Evolutionary conservation across 106 monocot genomes (phyloP).

Genomic region (Apostasia shenzhenica): DNA sequence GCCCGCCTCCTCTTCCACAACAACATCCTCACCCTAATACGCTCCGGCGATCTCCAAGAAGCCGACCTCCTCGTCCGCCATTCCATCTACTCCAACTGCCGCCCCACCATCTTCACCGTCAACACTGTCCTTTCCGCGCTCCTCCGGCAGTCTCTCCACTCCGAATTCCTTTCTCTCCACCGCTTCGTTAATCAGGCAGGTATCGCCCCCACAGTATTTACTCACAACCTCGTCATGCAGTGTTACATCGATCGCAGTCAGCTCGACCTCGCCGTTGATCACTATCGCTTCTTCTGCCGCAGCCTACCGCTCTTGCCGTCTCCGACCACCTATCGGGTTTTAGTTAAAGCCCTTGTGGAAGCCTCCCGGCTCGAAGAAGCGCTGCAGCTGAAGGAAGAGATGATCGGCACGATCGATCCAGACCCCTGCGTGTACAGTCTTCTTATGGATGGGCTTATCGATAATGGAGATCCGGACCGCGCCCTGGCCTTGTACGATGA

Average conservation of each 20-base stretch:
- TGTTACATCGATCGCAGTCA: conserved; percentile 58
- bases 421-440: conserved; percentile 55
- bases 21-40: conserved; percentile 53
- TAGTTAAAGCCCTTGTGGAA: conserved; percentile 56
- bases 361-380: conserved; percentile 43
- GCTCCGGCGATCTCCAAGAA: conserved; percentile 65
- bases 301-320: conserved; percentile 53
- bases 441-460: conserved; percentile 58
- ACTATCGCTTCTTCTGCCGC: conserved; percentile 49
- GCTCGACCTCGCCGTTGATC: conserved; percentile 63
- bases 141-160: conserved; percentile 47
- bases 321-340: conserved; percentile 69
- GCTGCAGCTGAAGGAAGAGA: conserved; percentile 60
- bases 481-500: conserved; percentile 52
- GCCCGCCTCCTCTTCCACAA: conserved; percentile 68
- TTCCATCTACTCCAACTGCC: conserved; percentile 90
- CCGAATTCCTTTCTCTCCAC: conserved; percentile 70
- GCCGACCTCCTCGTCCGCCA: conserved; percentile 75
- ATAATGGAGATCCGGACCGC: conserved; percentile 32
- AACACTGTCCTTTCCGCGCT: conserved; percentile 67
- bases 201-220: conserved; percentile 51
- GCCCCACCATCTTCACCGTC: conserved; percentile 75
- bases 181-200: conserved; percentile 76
- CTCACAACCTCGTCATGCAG: conserved; percentile 69
- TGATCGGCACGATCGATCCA: conserved; percentile 41